phyloP scores from a whole-genome alignment of 2,329 filamentous ascomycete genomes.

The Fusarium nodosum region DNA sequence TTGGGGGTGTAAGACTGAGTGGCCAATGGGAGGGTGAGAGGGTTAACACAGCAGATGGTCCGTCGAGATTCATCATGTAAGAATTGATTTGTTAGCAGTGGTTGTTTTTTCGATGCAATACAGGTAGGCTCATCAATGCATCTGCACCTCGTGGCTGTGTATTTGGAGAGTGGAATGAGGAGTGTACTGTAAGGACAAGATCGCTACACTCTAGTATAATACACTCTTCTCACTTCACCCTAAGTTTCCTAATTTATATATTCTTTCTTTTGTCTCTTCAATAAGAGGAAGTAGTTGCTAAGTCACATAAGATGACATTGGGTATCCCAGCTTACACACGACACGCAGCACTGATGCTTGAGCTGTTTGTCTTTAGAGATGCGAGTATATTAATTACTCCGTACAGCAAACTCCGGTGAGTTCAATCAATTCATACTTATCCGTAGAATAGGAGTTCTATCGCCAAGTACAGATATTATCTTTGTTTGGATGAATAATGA shows the following conservation, averaged over 20 bases:
- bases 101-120: background rate
- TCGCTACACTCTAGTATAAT: background rate
- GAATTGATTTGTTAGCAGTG: background rate
- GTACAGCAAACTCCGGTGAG: fast-evolving
- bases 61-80: background rate
- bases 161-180: background rate
- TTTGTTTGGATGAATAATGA: background rate
- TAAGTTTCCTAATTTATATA: too few relatives aligned
- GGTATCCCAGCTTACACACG: too few relatives aligned
- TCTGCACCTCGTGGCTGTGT: too few relatives aligned
- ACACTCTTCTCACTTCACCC: background rate
- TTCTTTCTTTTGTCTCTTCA: background rate
- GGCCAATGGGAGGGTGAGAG: background rate
- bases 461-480: too few relatives aligned
- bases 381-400: too few relatives aligned
- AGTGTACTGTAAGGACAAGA: background rate
- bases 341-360: too few relatives aligned
- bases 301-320: too few relatives aligned
- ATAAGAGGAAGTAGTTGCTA: too few relatives aligned
- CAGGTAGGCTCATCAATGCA: background rate
- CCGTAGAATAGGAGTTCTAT: background rate
- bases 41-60: background rate
- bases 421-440: background rate
- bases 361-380: too few relatives aligned
- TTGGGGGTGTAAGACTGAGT: conserved; percentile 8